A percentile compares a stretch with the other conserved stretches of the same genome.
Conservation (phyloP, 768 basidiomycete species). For the Sporobolomyces phaffii region DNA sequence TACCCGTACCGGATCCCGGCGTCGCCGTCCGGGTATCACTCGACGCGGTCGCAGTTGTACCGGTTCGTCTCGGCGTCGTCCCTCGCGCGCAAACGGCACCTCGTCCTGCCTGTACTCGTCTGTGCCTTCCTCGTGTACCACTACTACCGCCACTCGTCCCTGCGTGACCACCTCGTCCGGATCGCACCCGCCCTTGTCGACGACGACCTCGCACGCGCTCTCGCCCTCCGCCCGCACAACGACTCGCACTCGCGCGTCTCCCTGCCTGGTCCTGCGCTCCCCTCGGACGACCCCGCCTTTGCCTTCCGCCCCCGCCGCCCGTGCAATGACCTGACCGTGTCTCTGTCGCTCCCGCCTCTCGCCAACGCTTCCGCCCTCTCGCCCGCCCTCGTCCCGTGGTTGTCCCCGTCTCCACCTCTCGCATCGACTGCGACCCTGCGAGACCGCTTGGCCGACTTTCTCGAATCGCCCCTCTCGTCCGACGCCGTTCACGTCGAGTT, state of each 20-base stretch:
- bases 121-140: not conserved
- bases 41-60: not conserved
- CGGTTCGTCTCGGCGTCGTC: not conserved
- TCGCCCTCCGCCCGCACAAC: not conserved
- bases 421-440: not conserved
- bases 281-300: not conserved
- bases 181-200: not conserved
- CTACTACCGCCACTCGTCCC: not conserved
- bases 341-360: not conserved
- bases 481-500: not conserved
- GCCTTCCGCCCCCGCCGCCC: not conserved
- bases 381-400: not conserved
- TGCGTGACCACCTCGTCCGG: not conserved
- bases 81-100: not conserved
- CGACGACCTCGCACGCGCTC: no score
- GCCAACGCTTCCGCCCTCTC: not conserved
- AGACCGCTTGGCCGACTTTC: not conserved
- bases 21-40: not conserved
- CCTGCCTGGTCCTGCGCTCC: not conserved
- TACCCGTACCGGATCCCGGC: slow-evolving; percentile 1
- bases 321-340: not conserved
- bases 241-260: not conserved
- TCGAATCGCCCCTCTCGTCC: slow-evolving; percentile 1
- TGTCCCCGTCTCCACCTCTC: not conserved
- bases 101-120: not conserved